A percentile compares a stretch with the other conserved stretches of the same genome.
Conservation (phyloP, 371 early-diverging fungal species). For the Mucor racemosus region DNA sequence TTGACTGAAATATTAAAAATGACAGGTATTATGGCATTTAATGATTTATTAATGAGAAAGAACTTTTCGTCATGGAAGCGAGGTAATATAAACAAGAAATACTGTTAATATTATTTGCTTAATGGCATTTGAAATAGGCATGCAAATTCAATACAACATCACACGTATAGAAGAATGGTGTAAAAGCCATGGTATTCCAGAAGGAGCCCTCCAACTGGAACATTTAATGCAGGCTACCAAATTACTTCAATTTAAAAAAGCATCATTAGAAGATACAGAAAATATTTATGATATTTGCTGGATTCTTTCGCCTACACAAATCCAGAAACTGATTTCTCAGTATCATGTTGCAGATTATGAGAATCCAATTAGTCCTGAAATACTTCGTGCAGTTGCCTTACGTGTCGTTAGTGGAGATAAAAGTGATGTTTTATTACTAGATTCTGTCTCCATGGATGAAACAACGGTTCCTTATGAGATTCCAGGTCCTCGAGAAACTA, state of each 20-base stretch:
- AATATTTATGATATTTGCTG: constrained; percentile 96
- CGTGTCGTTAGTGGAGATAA: constrained; percentile 82
- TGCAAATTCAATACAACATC: constrained; percentile 98
- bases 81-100: constrained; percentile 41
- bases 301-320: constrained; percentile 91
- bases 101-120: not conserved
- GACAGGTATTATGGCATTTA: constrained; percentile 91
- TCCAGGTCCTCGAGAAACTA: constrained; percentile 53
- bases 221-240: constrained; percentile 94
- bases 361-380: constrained; percentile 82
- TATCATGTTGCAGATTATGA: constrained; percentile 82
- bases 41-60: constrained; percentile 91
- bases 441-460: constrained; percentile 74
- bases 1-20: constrained; percentile 87
- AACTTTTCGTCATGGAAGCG: constrained; percentile 90
- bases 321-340: constrained; percentile 90
- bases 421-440: constrained; percentile 83
- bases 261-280: constrained; percentile 88
- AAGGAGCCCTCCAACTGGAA: constrained; percentile 89
- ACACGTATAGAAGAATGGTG: constrained; percentile 97
- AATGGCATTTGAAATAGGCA: constrained; percentile 57
- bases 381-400: constrained; percentile 84
- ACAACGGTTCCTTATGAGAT: constrained; percentile 54
- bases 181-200: constrained; percentile 86
- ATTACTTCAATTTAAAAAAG: constrained; percentile 92